Conservation (phyloP, 352 stramenopile genomes). For the Halophytophthora batemanensis region DNA sequence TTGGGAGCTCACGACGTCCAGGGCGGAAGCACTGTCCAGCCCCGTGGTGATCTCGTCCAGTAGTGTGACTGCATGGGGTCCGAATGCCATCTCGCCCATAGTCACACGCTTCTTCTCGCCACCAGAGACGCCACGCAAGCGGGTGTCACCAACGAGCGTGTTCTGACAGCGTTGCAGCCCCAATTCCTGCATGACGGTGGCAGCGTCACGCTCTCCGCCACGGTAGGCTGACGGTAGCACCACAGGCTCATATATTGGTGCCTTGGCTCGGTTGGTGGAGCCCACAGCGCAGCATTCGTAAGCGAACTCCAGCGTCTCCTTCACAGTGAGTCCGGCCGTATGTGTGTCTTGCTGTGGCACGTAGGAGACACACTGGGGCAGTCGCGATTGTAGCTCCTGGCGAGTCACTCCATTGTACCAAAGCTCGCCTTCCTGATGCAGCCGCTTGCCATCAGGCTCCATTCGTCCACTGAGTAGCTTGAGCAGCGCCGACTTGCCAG, state of each 20-base stretch:
- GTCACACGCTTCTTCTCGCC: slow-evolving; percentile 92
- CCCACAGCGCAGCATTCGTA: slow-evolving; percentile 72
- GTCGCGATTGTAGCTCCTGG: slow-evolving; percentile 22
- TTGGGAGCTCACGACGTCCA: slow-evolving; percentile 38
- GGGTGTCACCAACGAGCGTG: slow-evolving; percentile 55
- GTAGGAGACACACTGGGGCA: slow-evolving; percentile 46
- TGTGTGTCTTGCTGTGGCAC: slow-evolving; percentile 74
- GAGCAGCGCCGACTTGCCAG: slow-evolving; percentile 48
- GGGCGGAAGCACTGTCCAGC: slow-evolving; percentile 44
- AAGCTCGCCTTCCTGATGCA: slow-evolving; percentile 31
- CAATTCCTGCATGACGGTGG: slow-evolving; percentile 27
- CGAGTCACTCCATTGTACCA: slow-evolving; percentile 39
- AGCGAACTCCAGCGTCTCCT: slow-evolving; percentile 92
- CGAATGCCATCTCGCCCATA: slow-evolving; percentile 83
- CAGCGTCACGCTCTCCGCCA: slow-evolving; percentile 32
- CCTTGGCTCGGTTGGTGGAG: slow-evolving; percentile 11
- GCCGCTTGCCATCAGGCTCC: slow-evolving; percentile 9
- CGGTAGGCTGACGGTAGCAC: slow-evolving; percentile 27
- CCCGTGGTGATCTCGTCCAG: slow-evolving; percentile 59
- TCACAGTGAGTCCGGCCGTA: slow-evolving; percentile 83
- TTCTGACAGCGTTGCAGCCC: slow-evolving; percentile 44
- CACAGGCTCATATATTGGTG: slow-evolving; percentile 21
- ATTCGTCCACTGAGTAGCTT: slow-evolving; percentile 41
- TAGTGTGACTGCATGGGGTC: slow-evolving; percentile 39
- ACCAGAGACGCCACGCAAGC: slow-evolving; percentile 66